phyloP scores from a whole-genome alignment of 2,329 filamentous ascomycete genomes.

The Aspergillus bombycis region DNA sequence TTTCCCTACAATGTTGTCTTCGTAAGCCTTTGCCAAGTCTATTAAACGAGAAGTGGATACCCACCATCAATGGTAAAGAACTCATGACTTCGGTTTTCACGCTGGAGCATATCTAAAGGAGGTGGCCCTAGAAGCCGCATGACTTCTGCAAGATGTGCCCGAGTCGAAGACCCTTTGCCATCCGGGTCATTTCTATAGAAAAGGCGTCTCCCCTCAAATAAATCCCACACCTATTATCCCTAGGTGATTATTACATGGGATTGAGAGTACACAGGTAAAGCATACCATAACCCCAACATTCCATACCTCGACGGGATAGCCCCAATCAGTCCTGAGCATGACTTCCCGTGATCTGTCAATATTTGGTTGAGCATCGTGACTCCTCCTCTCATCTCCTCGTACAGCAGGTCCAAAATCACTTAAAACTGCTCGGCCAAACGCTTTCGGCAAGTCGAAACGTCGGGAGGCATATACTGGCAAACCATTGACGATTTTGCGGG shows the following conservation, averaged over 20 bases:
- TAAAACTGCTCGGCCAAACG: slow-evolving; percentile 37
- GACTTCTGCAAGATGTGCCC: slow-evolving; percentile 51
- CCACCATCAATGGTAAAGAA: slow-evolving; percentile 48
- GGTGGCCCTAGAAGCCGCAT: slow-evolving; percentile 49
- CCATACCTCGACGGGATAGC: slow-evolving; percentile 55
- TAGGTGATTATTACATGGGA: slow-evolving; percentile 6
- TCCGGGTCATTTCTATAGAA: slow-evolving; percentile 47
- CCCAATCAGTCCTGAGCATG: slow-evolving; percentile 51
- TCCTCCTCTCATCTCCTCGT: slow-evolving; percentile 39
- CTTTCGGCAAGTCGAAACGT: slow-evolving; percentile 35
- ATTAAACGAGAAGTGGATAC: slow-evolving; percentile 4
- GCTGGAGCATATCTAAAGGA: slow-evolving; percentile 38
- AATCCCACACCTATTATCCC: slow-evolving; percentile 49
- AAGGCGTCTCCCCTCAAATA: slow-evolving; percentile 50
- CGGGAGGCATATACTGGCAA: slow-evolving; percentile 41
- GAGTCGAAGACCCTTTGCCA: slow-evolving; percentile 38
- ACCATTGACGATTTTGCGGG: slow-evolving; percentile 39
- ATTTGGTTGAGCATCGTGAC: slow-evolving; percentile 50
- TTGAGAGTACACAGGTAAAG: slow-evolving; percentile 9
- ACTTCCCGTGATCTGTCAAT: slow-evolving; percentile 46
- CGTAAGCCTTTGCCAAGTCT: slow-evolving; percentile 11
- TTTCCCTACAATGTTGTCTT: slow-evolving; percentile 2
- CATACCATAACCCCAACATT: slow-evolving; percentile 54
- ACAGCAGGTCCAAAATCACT: slow-evolving; percentile 45
- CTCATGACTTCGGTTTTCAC: slow-evolving; percentile 38